A percentile compares a stretch with the other conserved stretches of the same genome.
phyloP scores from a whole-genome alignment of 2,329 filamentous ascomycete species.

The Didymella sp. region DNA sequence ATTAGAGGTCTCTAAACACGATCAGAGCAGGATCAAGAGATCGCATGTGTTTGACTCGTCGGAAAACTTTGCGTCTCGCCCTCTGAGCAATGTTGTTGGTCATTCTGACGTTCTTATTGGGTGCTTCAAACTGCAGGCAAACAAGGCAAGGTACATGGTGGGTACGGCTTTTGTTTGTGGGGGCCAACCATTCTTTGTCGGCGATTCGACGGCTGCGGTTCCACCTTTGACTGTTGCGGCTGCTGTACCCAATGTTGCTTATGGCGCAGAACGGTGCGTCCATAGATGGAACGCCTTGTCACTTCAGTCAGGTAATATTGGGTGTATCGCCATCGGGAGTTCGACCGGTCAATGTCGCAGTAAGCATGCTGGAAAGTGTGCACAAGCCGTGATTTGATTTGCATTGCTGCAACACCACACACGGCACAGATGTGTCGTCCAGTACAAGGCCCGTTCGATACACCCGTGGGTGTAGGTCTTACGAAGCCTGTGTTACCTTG shows the following conservation, averaged over 20 bases:
- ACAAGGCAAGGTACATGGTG: background rate
- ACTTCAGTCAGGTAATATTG: background rate
- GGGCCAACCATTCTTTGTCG: background rate
- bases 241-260: background rate
- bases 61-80: too few species aligned
- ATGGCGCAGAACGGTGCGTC: background rate
- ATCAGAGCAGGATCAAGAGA: too few species aligned
- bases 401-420: background rate
- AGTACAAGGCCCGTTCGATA: background rate
- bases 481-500: constrained; percentile 9
- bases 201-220: background rate
- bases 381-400: background rate
- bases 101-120: background rate
- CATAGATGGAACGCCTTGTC: background rate
- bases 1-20: too few species aligned
- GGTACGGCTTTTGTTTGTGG: too few species aligned
- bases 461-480: background rate
- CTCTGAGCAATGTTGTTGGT: too few species aligned
- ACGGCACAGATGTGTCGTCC: background rate
- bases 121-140: background rate
- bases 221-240: background rate
- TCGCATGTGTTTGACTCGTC: too few species aligned
- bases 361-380: background rate
- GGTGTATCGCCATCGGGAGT: background rate
- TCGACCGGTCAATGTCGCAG: background rate